Conservation (phyloP, 257 asterid genomes). For the Linderniella brevidens region DNA sequence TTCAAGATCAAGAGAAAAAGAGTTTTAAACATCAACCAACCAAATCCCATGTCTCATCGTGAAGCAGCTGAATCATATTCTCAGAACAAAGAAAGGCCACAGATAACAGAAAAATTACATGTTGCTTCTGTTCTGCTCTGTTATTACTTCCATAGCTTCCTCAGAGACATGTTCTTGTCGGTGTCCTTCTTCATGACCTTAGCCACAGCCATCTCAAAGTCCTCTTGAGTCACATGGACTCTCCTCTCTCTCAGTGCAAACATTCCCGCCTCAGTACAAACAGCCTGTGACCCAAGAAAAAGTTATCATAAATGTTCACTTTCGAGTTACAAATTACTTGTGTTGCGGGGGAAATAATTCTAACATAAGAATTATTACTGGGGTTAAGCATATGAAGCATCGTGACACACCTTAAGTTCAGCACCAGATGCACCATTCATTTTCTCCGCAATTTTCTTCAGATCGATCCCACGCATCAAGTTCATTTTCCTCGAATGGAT, state of each 20-base stretch:
- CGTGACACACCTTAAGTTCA: constrained; percentile 56
- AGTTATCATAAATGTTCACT: background rate
- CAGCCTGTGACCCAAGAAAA: constrained; percentile 38
- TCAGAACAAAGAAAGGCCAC: background rate
- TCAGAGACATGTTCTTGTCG: constrained; percentile 77
- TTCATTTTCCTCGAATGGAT: constrained; percentile 88
- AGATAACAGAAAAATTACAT: background rate
- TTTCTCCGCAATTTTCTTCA: constrained; percentile 83
- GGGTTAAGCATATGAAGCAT: background rate
- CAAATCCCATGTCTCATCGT: too few relatives aligned
- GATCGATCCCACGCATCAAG: constrained; percentile 80
- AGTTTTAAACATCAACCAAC: too few relatives aligned
- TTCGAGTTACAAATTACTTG: too few relatives aligned
- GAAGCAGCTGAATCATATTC: background rate
- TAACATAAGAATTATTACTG: too few relatives aligned
- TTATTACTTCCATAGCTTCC: constrained; percentile 84
- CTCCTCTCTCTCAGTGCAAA: constrained; percentile 93
- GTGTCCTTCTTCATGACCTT: constrained; percentile 98
- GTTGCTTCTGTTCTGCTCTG: background rate
- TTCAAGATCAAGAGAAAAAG: too few relatives aligned
- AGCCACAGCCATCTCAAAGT: constrained; percentile 97
- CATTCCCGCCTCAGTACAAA: constrained; percentile 96
- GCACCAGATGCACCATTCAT: constrained; percentile 95
- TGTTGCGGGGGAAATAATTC: too few relatives aligned
- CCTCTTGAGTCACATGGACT: constrained; percentile 93